Percentiles rank a stretch among this genome's conserved stretches.
phyloP scores from a whole-genome alignment of 176 grass and related monocot species.

The Carex cristatella region DNA sequence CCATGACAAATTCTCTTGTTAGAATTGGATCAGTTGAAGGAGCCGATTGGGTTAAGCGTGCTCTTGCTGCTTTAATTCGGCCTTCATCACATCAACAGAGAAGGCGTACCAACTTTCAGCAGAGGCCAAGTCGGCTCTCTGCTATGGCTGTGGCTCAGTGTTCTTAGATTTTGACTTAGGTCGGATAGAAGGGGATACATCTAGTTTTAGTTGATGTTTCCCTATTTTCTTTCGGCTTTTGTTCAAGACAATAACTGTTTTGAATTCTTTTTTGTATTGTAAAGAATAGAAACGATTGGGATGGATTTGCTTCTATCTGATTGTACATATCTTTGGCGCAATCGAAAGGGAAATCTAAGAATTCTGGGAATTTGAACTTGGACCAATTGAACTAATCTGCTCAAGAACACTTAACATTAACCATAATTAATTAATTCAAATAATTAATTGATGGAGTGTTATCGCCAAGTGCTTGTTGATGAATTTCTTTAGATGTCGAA shows the following conservation, averaged over 20 bases:
- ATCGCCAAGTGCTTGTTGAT: neutral
- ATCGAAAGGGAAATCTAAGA: constrained; percentile 24
- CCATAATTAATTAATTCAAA: neutral
- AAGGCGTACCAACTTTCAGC: constrained; percentile 29
- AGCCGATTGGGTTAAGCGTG: constrained; percentile 41
- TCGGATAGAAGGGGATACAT: neutral
- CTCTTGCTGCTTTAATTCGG: constrained; percentile 41
- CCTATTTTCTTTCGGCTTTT: neutral
- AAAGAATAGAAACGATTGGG: constrained; percentile 10
- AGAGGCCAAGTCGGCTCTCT: constrained; percentile 42
- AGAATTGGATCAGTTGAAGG: constrained; percentile 55
- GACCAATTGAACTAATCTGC: neutral
- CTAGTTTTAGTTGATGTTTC: constrained; percentile 22
- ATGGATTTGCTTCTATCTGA: constrained; percentile 10
- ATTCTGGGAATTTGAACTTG: constrained; percentile 13
- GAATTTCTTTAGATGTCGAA: neutral
- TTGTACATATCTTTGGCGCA: constrained; percentile 29
- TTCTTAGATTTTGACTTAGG: constrained; percentile 16
- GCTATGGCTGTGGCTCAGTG: constrained; percentile 20
- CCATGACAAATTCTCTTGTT: constrained; percentile 57
- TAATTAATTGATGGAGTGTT: constrained; percentile 6
- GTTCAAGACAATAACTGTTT: constrained; percentile 14
- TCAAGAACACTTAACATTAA: constrained; percentile 1
- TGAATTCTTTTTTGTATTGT: constrained; percentile 9
- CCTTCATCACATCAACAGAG: constrained; percentile 45